Conservation (phyloP, 805 yeast species). For the Myxozyma kluyveri region DNA sequence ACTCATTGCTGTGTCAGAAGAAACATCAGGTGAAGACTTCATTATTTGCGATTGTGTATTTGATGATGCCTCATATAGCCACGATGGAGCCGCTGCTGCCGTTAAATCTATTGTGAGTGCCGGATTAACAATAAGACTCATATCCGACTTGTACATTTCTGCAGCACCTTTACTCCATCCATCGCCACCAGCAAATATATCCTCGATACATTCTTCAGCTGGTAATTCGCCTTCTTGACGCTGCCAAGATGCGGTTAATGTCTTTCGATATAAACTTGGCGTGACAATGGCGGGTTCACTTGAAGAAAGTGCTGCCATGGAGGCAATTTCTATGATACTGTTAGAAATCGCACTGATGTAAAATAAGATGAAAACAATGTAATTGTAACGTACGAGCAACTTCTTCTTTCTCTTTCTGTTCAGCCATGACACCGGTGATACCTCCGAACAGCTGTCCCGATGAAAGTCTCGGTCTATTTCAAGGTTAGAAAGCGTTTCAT, state of each 20-base stretch:
- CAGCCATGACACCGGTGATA: slow-evolving; percentile 44
- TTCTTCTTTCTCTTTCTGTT: slow-evolving; percentile 29
- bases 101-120: neutral
- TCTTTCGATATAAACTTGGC: slow-evolving; percentile 26
- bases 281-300: neutral
- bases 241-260: slow-evolving; percentile 29
- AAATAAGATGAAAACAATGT: no score
- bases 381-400: slow-evolving; percentile 15
- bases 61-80: neutral
- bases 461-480: slow-evolving; percentile 37
- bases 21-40: no score
- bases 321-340: no score
- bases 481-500: neutral
- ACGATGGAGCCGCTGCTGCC: neutral
- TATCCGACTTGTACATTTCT: neutral
- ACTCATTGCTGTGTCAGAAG: no score
- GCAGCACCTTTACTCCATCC: slow-evolving; percentile 44
- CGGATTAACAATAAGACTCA: neutral
- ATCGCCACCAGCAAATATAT: slow-evolving; percentile 67
- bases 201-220: slow-evolving; percentile 71
- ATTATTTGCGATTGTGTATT: no score
- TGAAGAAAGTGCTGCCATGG: neutral
- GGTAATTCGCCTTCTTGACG: slow-evolving; percentile 32
- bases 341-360: no score
- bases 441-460: slow-evolving; percentile 50